Evolutionary conservation across 306 rosid species (phyloP).

Genomic region (Lathyrus sativus): DNA sequence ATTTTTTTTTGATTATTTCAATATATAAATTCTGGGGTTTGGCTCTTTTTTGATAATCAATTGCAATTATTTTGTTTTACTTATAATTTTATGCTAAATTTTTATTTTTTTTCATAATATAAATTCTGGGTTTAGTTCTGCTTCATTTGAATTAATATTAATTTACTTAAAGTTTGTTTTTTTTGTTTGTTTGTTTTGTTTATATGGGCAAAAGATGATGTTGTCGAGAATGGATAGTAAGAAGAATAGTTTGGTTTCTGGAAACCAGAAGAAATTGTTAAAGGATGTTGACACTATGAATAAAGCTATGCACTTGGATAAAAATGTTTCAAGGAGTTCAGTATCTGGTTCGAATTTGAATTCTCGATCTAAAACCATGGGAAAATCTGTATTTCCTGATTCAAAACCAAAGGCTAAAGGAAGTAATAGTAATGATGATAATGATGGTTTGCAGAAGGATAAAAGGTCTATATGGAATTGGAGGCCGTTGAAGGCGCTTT

Average conservation of each 20-base stretch:
- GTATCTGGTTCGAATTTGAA: conserved; percentile 33
- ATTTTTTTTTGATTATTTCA: not conserved
- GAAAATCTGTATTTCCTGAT: conserved; percentile 50
- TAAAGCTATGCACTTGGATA: conserved; percentile 64
- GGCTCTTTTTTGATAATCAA: conserved; percentile 6
- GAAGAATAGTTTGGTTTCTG: conserved; percentile 63
- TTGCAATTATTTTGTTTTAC: not conserved
- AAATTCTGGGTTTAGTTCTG: conserved; percentile 27
- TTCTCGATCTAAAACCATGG: conserved; percentile 43
- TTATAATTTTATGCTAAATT: not conserved
- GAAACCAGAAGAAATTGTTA: conserved; percentile 54
- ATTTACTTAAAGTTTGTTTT: not conserved
- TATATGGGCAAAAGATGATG: conserved; percentile 45
- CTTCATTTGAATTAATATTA: conserved; percentile 33
- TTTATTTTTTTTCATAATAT: not conserved
- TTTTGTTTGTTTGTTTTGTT: conserved; percentile 3
- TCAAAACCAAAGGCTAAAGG: conserved; percentile 51
- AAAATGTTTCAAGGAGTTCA: conserved; percentile 48
- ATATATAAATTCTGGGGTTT: not conserved
- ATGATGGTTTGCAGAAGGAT: conserved; percentile 51
- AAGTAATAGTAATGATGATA: conserved; percentile 35
- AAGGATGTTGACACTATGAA: conserved; percentile 76
- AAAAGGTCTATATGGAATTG: conserved; percentile 95
- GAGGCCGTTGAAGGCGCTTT: conserved; percentile 73
- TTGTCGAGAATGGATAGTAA: conserved; percentile 65